Conservation (phyloP, 2,329 filamentous ascomycete genomes). For the Monosporascus cannonballus region DNA sequence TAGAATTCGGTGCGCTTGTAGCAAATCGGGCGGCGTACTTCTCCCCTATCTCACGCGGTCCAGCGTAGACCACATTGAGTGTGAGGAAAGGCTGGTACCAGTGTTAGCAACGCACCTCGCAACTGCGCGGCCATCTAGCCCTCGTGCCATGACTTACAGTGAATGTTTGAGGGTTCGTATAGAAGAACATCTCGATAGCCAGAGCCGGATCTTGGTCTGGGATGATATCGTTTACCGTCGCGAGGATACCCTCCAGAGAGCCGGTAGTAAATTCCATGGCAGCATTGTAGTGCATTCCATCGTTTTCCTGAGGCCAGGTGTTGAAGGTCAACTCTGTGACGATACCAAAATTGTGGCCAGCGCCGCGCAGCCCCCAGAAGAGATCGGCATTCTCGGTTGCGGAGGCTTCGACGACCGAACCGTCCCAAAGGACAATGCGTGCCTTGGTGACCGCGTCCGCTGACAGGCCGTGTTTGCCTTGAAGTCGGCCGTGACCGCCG, state of each 20-base stretch:
- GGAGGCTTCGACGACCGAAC: conserved; percentile 24
- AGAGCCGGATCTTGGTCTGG: conserved; percentile 5
- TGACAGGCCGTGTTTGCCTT: conserved; percentile 35
- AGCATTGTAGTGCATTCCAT: conserved; percentile 5
- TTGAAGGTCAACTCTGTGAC: conserved; percentile 4
- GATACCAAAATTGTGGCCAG: conserved; percentile 39
- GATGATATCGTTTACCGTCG: conserved; percentile 4
- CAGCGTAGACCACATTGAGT: conserved; percentile 6
- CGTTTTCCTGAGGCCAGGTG: conserved; percentile 5
- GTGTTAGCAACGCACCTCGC: background rate
- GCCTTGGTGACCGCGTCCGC: conserved; percentile 34
- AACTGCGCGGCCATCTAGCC: background rate
- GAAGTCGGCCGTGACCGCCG: conserved; percentile 36
- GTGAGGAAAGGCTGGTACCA: conserved; percentile 1
- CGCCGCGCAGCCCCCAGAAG: conserved; percentile 40
- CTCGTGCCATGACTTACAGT: background rate
- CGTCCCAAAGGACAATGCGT: conserved; percentile 34
- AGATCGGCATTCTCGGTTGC: conserved; percentile 27
- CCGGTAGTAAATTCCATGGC: conserved; percentile 8
- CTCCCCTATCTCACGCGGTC: conserved; percentile 1
- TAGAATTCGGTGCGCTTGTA: background rate
- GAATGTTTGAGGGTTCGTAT: background rate
- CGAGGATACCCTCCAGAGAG: conserved; percentile 5
- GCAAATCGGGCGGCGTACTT: conserved; percentile 4
- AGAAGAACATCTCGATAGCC: conserved; percentile 5